Conservation (phyloP, 2,329 filamentous ascomycete genomes). For the Tolypocladium cylindrosporum region DNA sequence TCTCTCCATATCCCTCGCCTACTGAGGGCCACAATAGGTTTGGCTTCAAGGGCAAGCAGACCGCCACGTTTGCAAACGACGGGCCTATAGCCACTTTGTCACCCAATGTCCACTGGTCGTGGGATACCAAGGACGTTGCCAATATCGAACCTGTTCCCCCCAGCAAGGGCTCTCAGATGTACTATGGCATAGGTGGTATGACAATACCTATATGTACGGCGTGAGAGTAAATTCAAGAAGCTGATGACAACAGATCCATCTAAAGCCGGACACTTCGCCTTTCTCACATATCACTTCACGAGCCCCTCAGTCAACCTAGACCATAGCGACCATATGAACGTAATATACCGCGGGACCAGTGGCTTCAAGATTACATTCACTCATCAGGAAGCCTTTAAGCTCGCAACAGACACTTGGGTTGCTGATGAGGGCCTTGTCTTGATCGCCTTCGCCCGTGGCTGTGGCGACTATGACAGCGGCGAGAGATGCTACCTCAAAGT, state of each 20-base stretch:
- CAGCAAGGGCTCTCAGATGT: conserved; percentile 10
- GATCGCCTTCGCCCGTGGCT: conserved; percentile 14
- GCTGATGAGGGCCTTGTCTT: conserved; percentile 12
- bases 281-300: conserved; percentile 15
- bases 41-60: not conserved
- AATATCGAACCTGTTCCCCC: conserved; percentile 14
- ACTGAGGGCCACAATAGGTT: not conserved
- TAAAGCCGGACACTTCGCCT: conserved; percentile 14
- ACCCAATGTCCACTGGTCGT: conserved; percentile 13
- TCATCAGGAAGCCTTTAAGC: conserved; percentile 11
- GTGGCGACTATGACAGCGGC: conserved; percentile 13
- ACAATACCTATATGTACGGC: conserved; percentile 2
- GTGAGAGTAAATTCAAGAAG: not conserved
- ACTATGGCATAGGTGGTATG: conserved; percentile 9
- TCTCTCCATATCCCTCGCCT: not conserved
- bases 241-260: conserved; percentile 7
- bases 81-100: conserved; percentile 1
- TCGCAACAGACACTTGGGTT: conserved; percentile 12
- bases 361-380: conserved; percentile 9
- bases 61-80: conserved; percentile 1
- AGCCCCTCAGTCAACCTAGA: conserved; percentile 19
- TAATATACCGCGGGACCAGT: conserved; percentile 1
- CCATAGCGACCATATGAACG: conserved; percentile 11
- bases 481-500: conserved; percentile 20
- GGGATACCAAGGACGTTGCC: conserved; percentile 9